Evolutionary conservation across 179 eudicot genomes (phyloP).

Genomic region (Corrigiola litoralis): DNA sequence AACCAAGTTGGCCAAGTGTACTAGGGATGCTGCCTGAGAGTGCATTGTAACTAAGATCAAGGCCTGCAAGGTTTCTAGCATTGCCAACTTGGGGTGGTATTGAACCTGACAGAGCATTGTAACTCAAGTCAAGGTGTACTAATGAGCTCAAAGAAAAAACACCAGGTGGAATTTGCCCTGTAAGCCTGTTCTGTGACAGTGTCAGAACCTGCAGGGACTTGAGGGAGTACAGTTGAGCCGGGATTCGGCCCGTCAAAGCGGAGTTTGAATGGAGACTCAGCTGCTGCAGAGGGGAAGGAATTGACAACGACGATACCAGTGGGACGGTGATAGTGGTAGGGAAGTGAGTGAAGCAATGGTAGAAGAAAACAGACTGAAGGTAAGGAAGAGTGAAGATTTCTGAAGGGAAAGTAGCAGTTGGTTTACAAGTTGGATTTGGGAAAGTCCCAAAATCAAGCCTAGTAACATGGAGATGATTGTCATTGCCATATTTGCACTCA

Average conservation of each 20-base stretch:
- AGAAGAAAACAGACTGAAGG: constrained; percentile 60
- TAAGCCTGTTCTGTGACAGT: constrained; percentile 57
- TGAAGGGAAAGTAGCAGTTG: constrained; percentile 49
- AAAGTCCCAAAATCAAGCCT: constrained; percentile 65
- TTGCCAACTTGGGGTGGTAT: constrained; percentile 45
- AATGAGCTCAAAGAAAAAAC: constrained; percentile 38
- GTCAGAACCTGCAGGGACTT: constrained; percentile 63
- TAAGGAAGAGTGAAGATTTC: constrained; percentile 53
- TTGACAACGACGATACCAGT: constrained; percentile 2
- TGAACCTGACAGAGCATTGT: constrained; percentile 46
- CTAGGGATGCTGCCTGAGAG: constrained; percentile 50
- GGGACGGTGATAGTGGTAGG: constrained; percentile 40
- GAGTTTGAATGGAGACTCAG: constrained; percentile 70
- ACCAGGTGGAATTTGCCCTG: constrained; percentile 43
- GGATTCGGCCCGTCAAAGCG: constrained; percentile 50
- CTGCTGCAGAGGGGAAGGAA: constrained; percentile 45
- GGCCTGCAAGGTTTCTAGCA: constrained; percentile 53
- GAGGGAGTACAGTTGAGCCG: constrained; percentile 46
- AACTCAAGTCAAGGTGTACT: constrained; percentile 74
- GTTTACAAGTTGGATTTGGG: constrained; percentile 60
- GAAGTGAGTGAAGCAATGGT: constrained; percentile 55
- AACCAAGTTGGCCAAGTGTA: constrained; percentile 48
- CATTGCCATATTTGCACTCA: constrained; percentile 55
- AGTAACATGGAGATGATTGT: constrained; percentile 49
- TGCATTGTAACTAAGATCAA: constrained; percentile 68